These are phyloP conservation scores for barrel medic (Medicago truncatula) DNA, from an alignment of 306 rosid species.

Conservation along the genomic window MtrunA17r5.0-ANR NC_053047.1:30669501-30670000, in stretches of 20 bases:
- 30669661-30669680: constrained; percentile 85
- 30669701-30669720: constrained; percentile 83
- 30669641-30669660: constrained; percentile 65
- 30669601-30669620: neutral
- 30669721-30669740: constrained; percentile 95
- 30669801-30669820: constrained; percentile 94
- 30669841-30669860: constrained; percentile 85
- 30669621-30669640: constrained; percentile 17
- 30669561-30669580: too few relatives aligned
- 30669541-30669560: neutral
- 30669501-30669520: too few relatives aligned
- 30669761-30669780: constrained; percentile 86
- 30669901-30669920: constrained; percentile 77
- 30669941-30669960: constrained; percentile 86
- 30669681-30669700: constrained; percentile 98
- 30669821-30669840: constrained; percentile 74
- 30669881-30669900: constrained; percentile 86
- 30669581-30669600: too few relatives aligned
- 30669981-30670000: constrained; percentile 96
- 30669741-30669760: constrained; percentile 89
- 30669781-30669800: constrained; percentile 82
- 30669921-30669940: constrained; percentile 61
- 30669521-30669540: too few relatives aligned
- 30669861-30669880: constrained; percentile 79
- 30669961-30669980: constrained; percentile 93